phyloP scores from a whole-genome alignment of 805 yeast genomes.

The Pichia pseudocactophila region DNA sequence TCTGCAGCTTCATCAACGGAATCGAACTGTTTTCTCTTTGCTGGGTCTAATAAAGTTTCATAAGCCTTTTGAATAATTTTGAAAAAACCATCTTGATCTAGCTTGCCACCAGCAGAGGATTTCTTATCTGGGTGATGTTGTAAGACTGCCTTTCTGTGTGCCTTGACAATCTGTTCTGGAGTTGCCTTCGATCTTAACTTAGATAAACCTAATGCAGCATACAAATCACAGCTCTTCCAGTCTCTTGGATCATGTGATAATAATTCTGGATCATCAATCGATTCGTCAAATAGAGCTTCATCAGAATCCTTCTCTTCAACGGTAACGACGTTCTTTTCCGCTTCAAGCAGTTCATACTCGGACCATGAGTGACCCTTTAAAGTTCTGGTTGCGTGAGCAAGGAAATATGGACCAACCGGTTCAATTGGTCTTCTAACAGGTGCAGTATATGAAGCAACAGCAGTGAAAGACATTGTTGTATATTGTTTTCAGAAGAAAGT shows the following conservation, averaged over 20 bases:
- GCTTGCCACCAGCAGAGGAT: constrained; percentile 70
- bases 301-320: constrained; percentile 57
- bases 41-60: constrained; percentile 79
- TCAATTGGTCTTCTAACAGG: constrained; percentile 77
- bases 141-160: constrained; percentile 93
- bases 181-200: constrained; percentile 87
- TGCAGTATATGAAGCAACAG: constrained; percentile 42
- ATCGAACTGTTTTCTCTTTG: constrained; percentile 87
- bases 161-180: constrained; percentile 87
- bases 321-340: constrained; percentile 70
- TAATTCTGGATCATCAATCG: constrained; percentile 59
- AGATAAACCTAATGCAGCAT: constrained; percentile 90
- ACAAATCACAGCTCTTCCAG: constrained; percentile 95
- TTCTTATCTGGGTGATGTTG: constrained; percentile 98
- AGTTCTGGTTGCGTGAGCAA: constrained; percentile 94
- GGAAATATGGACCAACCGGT: constrained; percentile 92
- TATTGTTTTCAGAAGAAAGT: background rate
- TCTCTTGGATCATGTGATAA: constrained; percentile 92
- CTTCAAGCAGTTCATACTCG: constrained; percentile 89
- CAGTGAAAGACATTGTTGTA: constrained; percentile 18
- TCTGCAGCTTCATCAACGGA: constrained; percentile 88
- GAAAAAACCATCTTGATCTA: constrained; percentile 93
- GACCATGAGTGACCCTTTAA: constrained; percentile 98
- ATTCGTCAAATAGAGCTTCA: constrained; percentile 53
- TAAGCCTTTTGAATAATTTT: constrained; percentile 96